These are phyloP conservation scores for Colletotrichum viniferum DNA, from an alignment of 2,329 filamentous ascomycete species.

Conservation along the genomic window DNA sequence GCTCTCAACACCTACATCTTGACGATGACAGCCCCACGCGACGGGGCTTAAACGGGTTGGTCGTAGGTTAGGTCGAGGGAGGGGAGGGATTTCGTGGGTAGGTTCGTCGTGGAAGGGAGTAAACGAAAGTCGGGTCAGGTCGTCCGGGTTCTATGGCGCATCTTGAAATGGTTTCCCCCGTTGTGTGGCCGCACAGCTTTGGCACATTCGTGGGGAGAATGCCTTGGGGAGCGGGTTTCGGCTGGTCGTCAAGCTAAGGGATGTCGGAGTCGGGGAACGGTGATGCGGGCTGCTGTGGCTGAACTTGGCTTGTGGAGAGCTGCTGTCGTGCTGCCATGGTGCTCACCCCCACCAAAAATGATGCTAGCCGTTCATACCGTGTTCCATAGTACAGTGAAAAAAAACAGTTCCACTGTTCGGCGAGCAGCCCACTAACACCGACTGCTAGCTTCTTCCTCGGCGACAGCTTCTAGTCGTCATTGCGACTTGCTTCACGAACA, in stretches of 20 bases:
- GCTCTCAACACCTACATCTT: slow-evolving; percentile 12
- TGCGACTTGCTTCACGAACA: neutral
- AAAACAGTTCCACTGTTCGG: neutral
- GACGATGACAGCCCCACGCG: slow-evolving; percentile 12
- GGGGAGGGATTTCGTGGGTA: neutral
- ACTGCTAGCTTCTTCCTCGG: neutral
- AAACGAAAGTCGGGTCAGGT: slow-evolving; percentile 6
- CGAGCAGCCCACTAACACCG: slow-evolving; percentile 2
- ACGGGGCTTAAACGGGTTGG: neutral
- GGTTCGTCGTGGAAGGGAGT: neutral
- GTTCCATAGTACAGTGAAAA: neutral
- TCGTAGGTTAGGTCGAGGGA: neutral
- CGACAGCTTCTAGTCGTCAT: neutral
- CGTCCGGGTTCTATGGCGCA: slow-evolving; percentile 5
- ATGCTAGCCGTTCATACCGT: neutral
- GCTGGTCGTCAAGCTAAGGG: slow-evolving; percentile 1
- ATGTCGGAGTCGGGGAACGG: slow-evolving; percentile 6
- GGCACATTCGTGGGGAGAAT: neutral
- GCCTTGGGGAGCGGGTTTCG: neutral
- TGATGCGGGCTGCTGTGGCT: slow-evolving; percentile 17
- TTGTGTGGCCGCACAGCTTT: neutral
- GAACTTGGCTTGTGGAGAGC: slow-evolving; percentile 19
- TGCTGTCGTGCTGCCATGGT: neutral
- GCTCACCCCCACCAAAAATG: slow-evolving; percentile 8
- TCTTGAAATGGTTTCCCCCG: slow-evolving; percentile 3